Evolutionary conservation across 2,329 filamentous ascomycete genomes (phyloP).

Genomic region (Calonectria pteridis): DNA sequence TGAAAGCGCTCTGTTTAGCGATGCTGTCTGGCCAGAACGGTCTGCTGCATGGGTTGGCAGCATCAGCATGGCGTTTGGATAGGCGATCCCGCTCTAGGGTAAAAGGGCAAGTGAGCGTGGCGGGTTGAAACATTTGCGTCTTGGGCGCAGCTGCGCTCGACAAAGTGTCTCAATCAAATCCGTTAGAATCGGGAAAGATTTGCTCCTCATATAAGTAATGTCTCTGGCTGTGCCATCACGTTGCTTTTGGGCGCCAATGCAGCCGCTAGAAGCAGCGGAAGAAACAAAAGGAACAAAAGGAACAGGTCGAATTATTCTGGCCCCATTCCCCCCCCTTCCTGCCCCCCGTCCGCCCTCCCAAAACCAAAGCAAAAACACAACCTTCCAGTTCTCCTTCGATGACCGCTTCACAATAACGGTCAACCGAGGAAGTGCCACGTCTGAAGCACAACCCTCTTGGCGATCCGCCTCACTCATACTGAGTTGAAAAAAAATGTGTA

Average conservation of each 20-base stretch:
- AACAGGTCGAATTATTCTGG: neutral
- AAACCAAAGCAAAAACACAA: neutral
- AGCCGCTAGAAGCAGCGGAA: neutral
- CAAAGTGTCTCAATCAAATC: neutral
- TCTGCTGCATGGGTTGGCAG: neutral
- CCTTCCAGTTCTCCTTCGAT: neutral
- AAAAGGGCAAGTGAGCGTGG: neutral
- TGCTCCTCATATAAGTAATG: neutral
- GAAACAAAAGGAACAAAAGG: neutral
- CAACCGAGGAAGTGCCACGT: slow-evolving; percentile 16
- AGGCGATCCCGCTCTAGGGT: slow-evolving; percentile 1
- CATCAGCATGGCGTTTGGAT: neutral
- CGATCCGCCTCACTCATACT: neutral
- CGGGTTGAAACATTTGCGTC: neutral
- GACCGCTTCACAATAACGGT: slow-evolving; percentile 12
- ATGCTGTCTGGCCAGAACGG: neutral
- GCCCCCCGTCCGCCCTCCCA: neutral
- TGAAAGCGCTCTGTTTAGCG: neutral
- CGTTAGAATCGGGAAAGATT: neutral
- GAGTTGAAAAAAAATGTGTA: neutral
- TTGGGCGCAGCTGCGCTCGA: neutral
- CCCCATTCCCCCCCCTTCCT: neutral
- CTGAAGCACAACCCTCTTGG: slow-evolving; percentile 6
- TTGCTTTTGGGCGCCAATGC: slow-evolving; percentile 5
- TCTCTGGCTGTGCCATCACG: neutral